These are phyloP conservation scores for Paraurostyla sp. DNA, from an alignment of 73 alveolate species.

Conservation along the genomic window DNA sequence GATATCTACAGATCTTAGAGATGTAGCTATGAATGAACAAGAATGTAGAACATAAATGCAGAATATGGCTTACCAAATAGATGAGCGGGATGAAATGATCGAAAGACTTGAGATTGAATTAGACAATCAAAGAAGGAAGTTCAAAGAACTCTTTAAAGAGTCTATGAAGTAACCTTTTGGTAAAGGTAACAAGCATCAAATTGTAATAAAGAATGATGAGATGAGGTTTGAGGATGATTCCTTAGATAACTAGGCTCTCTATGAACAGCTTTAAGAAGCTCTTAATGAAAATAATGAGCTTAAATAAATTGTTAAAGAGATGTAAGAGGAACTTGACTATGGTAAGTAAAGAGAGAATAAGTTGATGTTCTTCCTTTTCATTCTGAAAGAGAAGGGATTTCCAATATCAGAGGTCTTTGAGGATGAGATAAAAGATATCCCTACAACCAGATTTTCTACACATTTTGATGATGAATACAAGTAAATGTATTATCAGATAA, in stretches of 20 bases:
- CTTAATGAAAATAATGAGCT: constrained; percentile 30
- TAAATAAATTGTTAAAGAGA: constrained; percentile 52
- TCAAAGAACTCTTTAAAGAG: constrained; percentile 22
- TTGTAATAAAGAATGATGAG: not conserved
- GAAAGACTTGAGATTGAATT: constrained; percentile 17
- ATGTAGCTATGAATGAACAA: constrained; percentile 24
- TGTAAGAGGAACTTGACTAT: constrained; percentile 70
- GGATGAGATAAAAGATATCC: constrained; percentile 71
- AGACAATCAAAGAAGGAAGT: constrained; percentile 12
- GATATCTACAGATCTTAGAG: not conserved
- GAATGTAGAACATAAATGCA: constrained; percentile 29
- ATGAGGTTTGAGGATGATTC: not conserved
- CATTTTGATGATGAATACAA: constrained; percentile 72
- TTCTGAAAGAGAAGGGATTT: constrained; percentile 73
- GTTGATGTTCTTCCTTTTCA: constrained; percentile 70
- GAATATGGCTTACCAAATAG: constrained; percentile 12
- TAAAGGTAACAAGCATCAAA: not conserved
- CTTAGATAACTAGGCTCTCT: not conserved
- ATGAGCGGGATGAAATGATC: constrained; percentile 33
- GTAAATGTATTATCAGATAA: constrained; percentile 41
- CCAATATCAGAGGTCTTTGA: constrained; percentile 75
- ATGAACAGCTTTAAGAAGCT: constrained; percentile 30
- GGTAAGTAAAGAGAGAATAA: constrained; percentile 74
- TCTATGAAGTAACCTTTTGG: not conserved
- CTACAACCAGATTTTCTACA: constrained; percentile 69